Base-by-base conservation (phyloP, 306 rosid genomes). In the Ammopiptanthus mongolicus region DNA sequence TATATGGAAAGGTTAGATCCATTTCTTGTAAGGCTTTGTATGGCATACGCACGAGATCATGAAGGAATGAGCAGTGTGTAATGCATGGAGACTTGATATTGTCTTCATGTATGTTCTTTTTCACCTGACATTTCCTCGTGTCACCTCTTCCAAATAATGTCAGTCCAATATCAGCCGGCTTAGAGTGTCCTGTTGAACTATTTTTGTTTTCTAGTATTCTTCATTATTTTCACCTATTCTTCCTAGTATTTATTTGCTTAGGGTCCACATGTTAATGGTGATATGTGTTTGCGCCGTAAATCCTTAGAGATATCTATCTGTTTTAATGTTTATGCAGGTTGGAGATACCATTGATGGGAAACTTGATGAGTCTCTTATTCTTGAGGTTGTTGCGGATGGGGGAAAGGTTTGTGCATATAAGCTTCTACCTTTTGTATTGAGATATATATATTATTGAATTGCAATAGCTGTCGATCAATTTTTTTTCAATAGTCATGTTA, bases 1-100 rank as follows among this genome's bases (percentile, higher is more conserved):
- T 95, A 75, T 95, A 95, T 76, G 99, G 99, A 82, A 95, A 88
- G 97, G 98, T 95, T 63, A 69, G 83, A 51, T 71, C 17, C 71
- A 29, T 41, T 81, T 17, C 55, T 71, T 46, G 37, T 25, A 59
- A 42, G 48, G 63, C 47, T 84, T 67, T 46, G 1, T 18, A 8
- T 80, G 65, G 65, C 34, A 55, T 3, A 42, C 18, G 33, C 33
- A 25, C 18, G 47, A 31, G 74, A 3, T 25, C 28, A 25, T 25
- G 1, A 25, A 3, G 28, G 36, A 71, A 31, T 44, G 57, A 22
- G 21, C 33, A 56, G 10, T 41, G 29, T 69, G 11, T 80, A 33
- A 48, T 79, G 22, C 39, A 56, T 4, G 4, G 42, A 68, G 65
- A 66, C 23, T 25, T 8, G n/a, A 69, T 37, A 17, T 69, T 53